Percentiles rank a stretch among this genome's conserved stretches.
Conservation (phyloP, 2,329 filamentous ascomycete species). For the Xylariaceae sp. region DNA sequence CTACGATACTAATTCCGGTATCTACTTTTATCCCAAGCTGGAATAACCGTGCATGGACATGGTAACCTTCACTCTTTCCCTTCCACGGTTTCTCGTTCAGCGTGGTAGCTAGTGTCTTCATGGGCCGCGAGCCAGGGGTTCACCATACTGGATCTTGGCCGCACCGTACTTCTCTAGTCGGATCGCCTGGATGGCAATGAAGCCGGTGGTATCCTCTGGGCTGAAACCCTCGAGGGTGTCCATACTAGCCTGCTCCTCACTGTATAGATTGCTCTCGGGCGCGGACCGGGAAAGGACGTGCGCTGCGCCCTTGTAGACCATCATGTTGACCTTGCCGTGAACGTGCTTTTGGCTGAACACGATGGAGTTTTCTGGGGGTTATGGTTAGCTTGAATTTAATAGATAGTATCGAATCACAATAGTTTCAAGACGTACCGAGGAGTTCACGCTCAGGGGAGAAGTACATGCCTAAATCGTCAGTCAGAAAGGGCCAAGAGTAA, state of each 20-base stretch:
- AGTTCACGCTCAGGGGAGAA: constrained; percentile 57
- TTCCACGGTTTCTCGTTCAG: too few species aligned
- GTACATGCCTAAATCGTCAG: constrained; percentile 39
- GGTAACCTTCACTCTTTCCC: too few species aligned
- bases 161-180: constrained; percentile 54
- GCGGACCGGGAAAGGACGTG: constrained; percentile 45
- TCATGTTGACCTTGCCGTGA: constrained; percentile 37
- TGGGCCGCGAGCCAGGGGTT: constrained; percentile 35
- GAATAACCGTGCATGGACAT: too few species aligned
- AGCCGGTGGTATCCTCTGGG: constrained; percentile 43
- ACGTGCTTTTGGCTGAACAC: constrained; percentile 53
- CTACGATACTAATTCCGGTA: too few species aligned
- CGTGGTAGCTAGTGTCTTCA: too few species aligned
- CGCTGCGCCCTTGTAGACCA: constrained; percentile 40
- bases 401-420: too few species aligned
- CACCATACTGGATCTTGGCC: constrained; percentile 38
- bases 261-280: constrained; percentile 48
- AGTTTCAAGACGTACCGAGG: too few species aligned
- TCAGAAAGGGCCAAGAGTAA: neutral
- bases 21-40: too few species aligned
- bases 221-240: constrained; percentile 44
- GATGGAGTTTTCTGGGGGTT: constrained; percentile 62
- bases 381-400: too few species aligned
- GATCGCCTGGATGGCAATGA: constrained; percentile 67
- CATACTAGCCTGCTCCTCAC: constrained; percentile 47